phyloP scores from a whole-genome alignment of 371 early-diverging fungal species.

The Syncephalastrum racemosum region DNA sequence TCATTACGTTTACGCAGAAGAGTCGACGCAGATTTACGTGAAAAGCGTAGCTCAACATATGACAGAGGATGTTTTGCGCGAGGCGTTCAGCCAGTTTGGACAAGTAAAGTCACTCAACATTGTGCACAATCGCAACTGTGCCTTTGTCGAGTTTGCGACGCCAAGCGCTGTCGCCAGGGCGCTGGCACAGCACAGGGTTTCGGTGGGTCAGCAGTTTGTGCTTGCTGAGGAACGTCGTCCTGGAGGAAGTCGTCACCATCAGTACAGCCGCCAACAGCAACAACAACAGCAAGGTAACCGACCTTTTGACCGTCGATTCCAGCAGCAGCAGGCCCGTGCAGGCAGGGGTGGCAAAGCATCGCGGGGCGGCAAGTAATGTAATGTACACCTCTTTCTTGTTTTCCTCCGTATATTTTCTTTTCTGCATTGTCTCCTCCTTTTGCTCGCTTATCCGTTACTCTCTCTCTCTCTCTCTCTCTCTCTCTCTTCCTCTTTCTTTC shows the following conservation, averaged over 20 bases:
- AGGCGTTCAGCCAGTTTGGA: constrained; percentile 33
- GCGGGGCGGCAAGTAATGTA: constrained; percentile 13
- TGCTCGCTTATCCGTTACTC: too few species aligned
- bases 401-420: background rate
- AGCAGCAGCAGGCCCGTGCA: constrained; percentile 17
- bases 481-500: too few species aligned
- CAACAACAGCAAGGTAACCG: constrained; percentile 16
- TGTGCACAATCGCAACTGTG: constrained; percentile 15
- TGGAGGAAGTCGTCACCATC: constrained; percentile 7
- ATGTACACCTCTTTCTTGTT: background rate
- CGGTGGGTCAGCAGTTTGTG: constrained; percentile 17
- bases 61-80: constrained; percentile 24
- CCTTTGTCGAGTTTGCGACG: constrained; percentile 28
- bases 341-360: constrained; percentile 12
- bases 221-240: constrained; percentile 34
- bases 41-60: constrained; percentile 24
- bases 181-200: constrained; percentile 27
- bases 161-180: constrained; percentile 25
- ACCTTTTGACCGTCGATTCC: constrained; percentile 22
- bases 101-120: constrained; percentile 23
- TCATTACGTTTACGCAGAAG: constrained; percentile 14
- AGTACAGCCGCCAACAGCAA: constrained; percentile 1
- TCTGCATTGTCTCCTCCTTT: too few species aligned
- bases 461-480: too few species aligned
- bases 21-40: constrained; percentile 25